Base-by-base conservation (phyloP, 805 yeast species). In the Ogataea nonfermentans region DNA sequence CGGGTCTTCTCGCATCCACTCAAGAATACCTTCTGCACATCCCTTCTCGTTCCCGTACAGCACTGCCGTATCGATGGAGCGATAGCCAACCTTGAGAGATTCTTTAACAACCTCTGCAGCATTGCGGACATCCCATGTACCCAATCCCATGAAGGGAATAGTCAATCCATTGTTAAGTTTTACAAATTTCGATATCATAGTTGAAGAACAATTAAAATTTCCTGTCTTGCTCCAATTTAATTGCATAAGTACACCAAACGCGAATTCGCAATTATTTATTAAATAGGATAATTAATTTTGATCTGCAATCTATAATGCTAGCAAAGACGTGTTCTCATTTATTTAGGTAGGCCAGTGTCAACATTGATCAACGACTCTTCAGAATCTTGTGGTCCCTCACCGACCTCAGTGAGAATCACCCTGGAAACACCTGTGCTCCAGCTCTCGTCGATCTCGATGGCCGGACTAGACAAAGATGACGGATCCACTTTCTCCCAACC, bases 381-480 rank as follows among this genome's bases (percentile, higher is more conserved):
- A 15, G 81, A 73, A 40, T 69, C 74, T 60, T 73, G 78, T 10
- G 98, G 97, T 31, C 96, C 98, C 16, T 78, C 77, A 24, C 98
- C 99, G 39, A 88, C 90, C 51, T 76, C 66, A 11, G 99, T 90
- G 55, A 84, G 68, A 51, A 93, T 93, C 27, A 93, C 78, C 55
- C 83, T 81, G 32, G 91, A 78, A 36, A 93, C 90, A 32, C 95
- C 95, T 9, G 50, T 31, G 7, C 57, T 46, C 48, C 56, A 60
- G 6, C 50, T 39, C 5, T 45, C 47, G 53, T 73, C 68, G 24
- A 63, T 34, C 15, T 44, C 27, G 14, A 42, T 33, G 11, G 51
- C 35, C 14, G 62, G 59, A 20, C 54, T 29, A 3, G 24, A 23
- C 1, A 48, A 33, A n/a, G 35, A 31, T 4, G 48, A 24, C 2